These are phyloP conservation scores for Aspergillus nomiae DNA, from an alignment of 2,329 filamentous ascomycete species.

Conservation along the genomic window DNA sequence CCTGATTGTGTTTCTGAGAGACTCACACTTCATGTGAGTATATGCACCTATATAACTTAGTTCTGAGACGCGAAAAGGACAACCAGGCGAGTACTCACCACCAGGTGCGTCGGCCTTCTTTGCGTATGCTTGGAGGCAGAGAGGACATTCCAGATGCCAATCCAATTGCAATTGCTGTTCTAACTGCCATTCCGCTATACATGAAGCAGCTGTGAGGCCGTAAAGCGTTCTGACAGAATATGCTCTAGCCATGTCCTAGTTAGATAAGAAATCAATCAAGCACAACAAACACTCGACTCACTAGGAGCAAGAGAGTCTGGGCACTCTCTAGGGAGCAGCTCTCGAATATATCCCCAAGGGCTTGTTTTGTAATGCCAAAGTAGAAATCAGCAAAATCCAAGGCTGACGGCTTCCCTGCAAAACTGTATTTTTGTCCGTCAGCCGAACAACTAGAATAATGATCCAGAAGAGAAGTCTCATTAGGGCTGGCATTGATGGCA, in stretches of 20 bases:
- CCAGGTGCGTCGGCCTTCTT: constrained; percentile 28
- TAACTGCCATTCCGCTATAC: constrained; percentile 38
- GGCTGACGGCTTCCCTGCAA: constrained; percentile 12
- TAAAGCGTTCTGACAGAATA: constrained; percentile 37
- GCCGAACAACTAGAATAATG: constrained; percentile 20
- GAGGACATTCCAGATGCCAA: constrained; percentile 29
- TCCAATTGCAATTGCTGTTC: constrained; percentile 37
- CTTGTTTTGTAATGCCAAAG: constrained; percentile 26
- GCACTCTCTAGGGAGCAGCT: constrained; percentile 29
- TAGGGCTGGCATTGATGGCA: constrained; percentile 29
- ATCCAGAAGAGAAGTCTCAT: constrained; percentile 23
- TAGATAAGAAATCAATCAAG: neutral
- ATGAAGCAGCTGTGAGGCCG: constrained; percentile 39
- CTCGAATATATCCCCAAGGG: constrained; percentile 33
- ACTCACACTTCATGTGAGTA: constrained; percentile 25
- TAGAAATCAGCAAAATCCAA: constrained; percentile 29
- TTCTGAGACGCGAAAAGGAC: neutral
- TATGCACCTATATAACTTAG: constrained; percentile 17
- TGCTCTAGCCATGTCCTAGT: constrained; percentile 11
- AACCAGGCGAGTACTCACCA: constrained; percentile 19
- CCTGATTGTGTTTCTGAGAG: neutral
- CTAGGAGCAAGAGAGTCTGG: constrained; percentile 30
- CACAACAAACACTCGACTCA: neutral
- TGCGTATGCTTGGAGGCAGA: constrained; percentile 15
- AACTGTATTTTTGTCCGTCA: neutral